A percentile compares a stretch with the other conserved stretches of the same genome.
phyloP scores from a whole-genome alignment of 1,284 basidiomycete genomes.

The Peniophora sp. region DNA sequence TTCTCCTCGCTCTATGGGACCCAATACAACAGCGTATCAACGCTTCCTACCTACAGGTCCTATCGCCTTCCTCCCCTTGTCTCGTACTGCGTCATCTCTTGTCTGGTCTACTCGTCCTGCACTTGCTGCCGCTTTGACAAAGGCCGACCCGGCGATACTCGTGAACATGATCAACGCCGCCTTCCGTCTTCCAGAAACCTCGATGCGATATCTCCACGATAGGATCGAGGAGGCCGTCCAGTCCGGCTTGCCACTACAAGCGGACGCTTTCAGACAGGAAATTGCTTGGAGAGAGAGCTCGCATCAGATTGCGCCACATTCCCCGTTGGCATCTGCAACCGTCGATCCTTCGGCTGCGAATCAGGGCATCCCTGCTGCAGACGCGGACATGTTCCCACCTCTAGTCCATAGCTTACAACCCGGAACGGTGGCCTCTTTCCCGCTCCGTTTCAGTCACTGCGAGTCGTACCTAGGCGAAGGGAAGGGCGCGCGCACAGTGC shows the following conservation, averaged over 20 bases:
- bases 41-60: conserved; percentile 95
- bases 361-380: conserved; percentile 52
- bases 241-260: conserved; percentile 34
- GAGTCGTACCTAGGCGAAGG: conserved; percentile 81
- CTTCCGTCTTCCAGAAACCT: conserved; percentile 79
- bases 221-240: conserved; percentile 49
- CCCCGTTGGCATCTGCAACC: conserved; percentile 49
- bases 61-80: conserved; percentile 88
- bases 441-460: conserved; percentile 82
- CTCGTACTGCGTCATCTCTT: conserved; percentile 73
- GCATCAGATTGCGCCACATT: conserved; percentile 53
- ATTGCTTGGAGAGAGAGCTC: conserved; percentile 63
- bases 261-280: conserved; percentile 44
- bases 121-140: conserved; percentile 69
- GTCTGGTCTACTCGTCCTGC: conserved; percentile 91
- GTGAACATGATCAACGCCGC: conserved; percentile 83
- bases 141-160: conserved; percentile 61
- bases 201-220: conserved; percentile 63
- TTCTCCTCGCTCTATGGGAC: conserved; percentile 43
- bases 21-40: conserved; percentile 86
- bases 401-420: conserved; percentile 66
- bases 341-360: conserved; percentile 15
- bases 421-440: conserved; percentile 85
- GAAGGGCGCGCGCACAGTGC: conserved; percentile 62
- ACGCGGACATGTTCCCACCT: conserved; percentile 67